phyloP scores from a whole-genome alignment of 1,139 yeast genomes.

The Wickerhamomyces sp. region DNA sequence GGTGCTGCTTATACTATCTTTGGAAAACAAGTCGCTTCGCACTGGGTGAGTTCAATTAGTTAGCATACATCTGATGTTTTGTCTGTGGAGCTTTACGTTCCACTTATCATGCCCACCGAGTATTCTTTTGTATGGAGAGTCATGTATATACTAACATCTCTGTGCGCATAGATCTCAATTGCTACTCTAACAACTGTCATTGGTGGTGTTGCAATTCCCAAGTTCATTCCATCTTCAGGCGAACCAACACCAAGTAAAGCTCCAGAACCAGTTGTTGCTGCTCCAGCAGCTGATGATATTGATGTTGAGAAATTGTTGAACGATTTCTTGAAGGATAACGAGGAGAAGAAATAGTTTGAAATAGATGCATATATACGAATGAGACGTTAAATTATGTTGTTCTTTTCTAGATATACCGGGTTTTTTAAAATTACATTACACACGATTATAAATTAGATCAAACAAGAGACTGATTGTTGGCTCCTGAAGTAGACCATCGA shows the following conservation, averaged over 20 bases:
- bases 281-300: slow-evolving; percentile 44
- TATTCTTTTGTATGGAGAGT: no score
- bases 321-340: slow-evolving; percentile 24
- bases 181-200: slow-evolving; percentile 32
- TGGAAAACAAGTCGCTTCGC: slow-evolving; percentile 62
- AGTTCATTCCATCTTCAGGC: slow-evolving; percentile 15
- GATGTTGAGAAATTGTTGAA: slow-evolving; percentile 57
- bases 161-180: slow-evolving; percentile 31
- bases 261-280: slow-evolving; percentile 31
- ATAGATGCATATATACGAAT: no score
- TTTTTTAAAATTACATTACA: no score
- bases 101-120: no score
- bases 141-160: no score
- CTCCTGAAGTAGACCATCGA: no score
- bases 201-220: slow-evolving; percentile 29
- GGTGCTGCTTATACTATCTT: slow-evolving; percentile 58
- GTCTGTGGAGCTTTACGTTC: no score
- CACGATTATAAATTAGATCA: no score
- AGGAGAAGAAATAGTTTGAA: slow-evolving; percentile 10
- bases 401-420: no score
- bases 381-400: no score
- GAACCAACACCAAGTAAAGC: slow-evolving; percentile 33
- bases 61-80: no score
- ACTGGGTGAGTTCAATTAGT: slow-evolving; percentile 55
- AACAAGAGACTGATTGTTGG: no score